Evolutionary conservation across 2,329 filamentous ascomycete species (phyloP).

Genomic region (Aspergillus persii): DNA sequence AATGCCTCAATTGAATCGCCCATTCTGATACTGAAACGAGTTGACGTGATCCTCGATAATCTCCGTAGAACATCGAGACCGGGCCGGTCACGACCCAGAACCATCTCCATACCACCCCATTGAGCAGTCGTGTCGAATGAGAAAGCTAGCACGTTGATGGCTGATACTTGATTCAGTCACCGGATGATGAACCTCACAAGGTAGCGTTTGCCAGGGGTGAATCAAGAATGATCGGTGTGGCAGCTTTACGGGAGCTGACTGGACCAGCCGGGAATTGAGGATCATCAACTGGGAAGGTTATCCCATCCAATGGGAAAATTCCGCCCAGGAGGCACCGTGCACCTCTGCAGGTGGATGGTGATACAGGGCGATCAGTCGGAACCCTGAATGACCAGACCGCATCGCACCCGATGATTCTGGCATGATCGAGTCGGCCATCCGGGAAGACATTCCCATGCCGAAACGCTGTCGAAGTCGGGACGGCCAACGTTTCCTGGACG

Average conservation of each 20-base stretch:
- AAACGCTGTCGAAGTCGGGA: constrained; percentile 9
- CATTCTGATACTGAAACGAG: neutral
- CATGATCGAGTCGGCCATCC: constrained; percentile 16
- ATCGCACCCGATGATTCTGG: constrained; percentile 8
- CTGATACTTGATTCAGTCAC: too few relatives aligned
- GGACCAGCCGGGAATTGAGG: neutral
- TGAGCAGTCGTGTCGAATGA: neutral
- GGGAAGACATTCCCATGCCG: constrained; percentile 6
- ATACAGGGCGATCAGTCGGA: neutral
- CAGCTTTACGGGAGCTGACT: neutral
- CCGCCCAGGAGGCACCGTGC: neutral
- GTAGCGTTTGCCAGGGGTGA: neutral
- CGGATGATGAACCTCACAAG: neutral
- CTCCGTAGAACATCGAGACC: neutral
- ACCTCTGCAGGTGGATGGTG: neutral
- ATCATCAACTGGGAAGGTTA: neutral
- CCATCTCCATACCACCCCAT: neutral
- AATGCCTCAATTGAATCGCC: neutral
- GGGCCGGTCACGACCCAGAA: neutral
- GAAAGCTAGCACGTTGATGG: neutral
- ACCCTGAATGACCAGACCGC: neutral
- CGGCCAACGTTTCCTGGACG: neutral
- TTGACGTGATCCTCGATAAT: neutral
- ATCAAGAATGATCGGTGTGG: neutral
- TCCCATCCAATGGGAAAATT: neutral